Conservation (phyloP, 148 eudicot genomes). For the Cornus suecica region DNA sequence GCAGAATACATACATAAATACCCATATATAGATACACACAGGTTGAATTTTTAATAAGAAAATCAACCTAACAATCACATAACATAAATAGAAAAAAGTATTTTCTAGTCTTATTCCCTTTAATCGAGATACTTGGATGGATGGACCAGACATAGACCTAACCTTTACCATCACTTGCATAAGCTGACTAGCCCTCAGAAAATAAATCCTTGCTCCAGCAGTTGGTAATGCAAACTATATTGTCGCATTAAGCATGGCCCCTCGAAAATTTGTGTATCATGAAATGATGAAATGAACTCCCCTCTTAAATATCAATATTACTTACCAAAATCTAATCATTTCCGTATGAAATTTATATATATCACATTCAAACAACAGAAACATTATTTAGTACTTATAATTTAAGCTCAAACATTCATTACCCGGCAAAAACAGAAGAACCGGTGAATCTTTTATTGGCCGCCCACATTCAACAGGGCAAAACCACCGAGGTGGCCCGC, state of each 20-base stretch:
- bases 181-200: too few species aligned
- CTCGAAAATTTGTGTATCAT: too few species aligned
- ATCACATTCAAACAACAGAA: background rate
- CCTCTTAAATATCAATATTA: background rate
- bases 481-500: constrained; percentile 94
- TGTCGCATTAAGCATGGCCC: too few species aligned
- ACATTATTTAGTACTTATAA: background rate
- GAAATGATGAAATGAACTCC: background rate
- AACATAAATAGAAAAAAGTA: background rate
- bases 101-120: too few species aligned
- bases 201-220: too few species aligned
- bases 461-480: constrained; percentile 76
- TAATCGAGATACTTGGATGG: too few species aligned
- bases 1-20: background rate
- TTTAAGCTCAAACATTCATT: constrained; percentile 15
- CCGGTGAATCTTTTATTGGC: constrained; percentile 67
- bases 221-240: too few species aligned
- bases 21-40: background rate
- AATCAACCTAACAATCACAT: background rate
- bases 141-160: too few species aligned
- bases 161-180: too few species aligned
- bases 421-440: constrained; percentile 96
- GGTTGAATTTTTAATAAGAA: background rate
- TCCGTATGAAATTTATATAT: background rate
- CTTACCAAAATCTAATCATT: background rate